These are phyloP conservation scores for Aspergillus indologenus DNA, from an alignment of 495 filamentous ascomycete species.

Conservation along the genomic window DNA sequence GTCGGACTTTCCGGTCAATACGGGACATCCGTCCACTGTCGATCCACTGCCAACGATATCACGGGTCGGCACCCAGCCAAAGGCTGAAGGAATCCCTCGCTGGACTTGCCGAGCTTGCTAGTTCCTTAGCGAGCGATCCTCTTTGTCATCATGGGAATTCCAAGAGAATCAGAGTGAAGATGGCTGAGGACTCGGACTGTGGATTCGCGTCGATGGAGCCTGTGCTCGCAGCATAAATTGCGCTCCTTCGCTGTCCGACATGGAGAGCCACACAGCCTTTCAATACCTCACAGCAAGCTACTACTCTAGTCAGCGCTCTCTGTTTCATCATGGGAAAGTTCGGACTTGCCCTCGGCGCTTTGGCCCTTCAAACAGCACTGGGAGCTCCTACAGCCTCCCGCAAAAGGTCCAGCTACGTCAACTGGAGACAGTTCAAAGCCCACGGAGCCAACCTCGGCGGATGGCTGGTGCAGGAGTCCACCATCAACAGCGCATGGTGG, in stretches of 20 bases:
- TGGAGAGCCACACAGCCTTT: neutral
- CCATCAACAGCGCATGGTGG: constrained; percentile 31
- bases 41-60: neutral
- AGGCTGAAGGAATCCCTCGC: neutral
- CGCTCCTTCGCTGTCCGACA: neutral
- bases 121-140: neutral
- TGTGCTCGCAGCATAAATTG: neutral
- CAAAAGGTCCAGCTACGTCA: constrained; percentile 15
- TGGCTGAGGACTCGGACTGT: neutral
- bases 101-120: neutral
- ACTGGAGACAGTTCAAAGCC: constrained; percentile 29
- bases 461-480: constrained; percentile 36
- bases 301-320: too few relatives aligned
- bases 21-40: neutral
- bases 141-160: neutral
- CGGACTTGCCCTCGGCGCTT: neutral
- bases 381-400: constrained; percentile 2
- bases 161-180: neutral
- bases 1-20: neutral
- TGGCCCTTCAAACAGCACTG: constrained; percentile 5
- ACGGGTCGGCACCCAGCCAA: neutral
- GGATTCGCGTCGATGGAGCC: neutral
- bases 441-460: constrained; percentile 34
- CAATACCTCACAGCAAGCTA: too few relatives aligned
- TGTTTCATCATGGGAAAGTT: neutral